Evolutionary conservation across 495 filamentous ascomycete genomes (phyloP), one percentile per base, ranked within the genome.

Genomic region (Penicillium turbatum): DNA sequence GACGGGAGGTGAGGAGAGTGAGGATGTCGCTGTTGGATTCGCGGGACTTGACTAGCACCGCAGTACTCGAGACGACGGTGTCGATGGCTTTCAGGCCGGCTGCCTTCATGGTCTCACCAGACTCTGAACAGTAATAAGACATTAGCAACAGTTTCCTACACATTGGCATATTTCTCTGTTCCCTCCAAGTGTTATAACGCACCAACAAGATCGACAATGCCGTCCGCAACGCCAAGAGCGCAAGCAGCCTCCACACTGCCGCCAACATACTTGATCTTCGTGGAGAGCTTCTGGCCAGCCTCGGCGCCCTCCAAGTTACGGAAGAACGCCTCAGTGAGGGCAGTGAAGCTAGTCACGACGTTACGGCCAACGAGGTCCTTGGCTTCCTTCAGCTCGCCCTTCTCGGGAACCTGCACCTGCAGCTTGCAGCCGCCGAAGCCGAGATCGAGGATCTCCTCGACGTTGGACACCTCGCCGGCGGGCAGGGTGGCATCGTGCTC

Each of bases 141-240:
- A 21, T 44, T 17, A 47, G 13, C 17, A 51, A 41, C 6, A 24
- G 24, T 12, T 19, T 26, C n/a, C n/a, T 0, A 16, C 13, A 1
- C 0, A n/a, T 35, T 13, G 32, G 4, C 13, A 37, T 2, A 24
- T 24, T 24, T 24, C 21, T 24, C 21, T 4, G 2, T 2, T 24
- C 4, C 4, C 21, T 24, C 2, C 4, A 24, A 24, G 21, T 42
- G 3, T n/a, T n/a, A n/a, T 17, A 27, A 64, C 62, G 30, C 48
- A 96, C 92, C 92, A 65, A 98, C 93, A 53, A 98, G 82, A 75
- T 98, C 95, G 21, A 98, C 90, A 68, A 98, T 95, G 31, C 93
- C 93, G 69, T 97, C 91, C 16, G 93, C 93, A 32, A 97, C 90
- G 41, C 93, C 95, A 51, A 98, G 78, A 47, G 93, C 91, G 68